Evolutionary conservation across 805 yeast species (phyloP), one percentile per base, ranked within the genome.

Genomic region (Candida andamanensis): DNA sequence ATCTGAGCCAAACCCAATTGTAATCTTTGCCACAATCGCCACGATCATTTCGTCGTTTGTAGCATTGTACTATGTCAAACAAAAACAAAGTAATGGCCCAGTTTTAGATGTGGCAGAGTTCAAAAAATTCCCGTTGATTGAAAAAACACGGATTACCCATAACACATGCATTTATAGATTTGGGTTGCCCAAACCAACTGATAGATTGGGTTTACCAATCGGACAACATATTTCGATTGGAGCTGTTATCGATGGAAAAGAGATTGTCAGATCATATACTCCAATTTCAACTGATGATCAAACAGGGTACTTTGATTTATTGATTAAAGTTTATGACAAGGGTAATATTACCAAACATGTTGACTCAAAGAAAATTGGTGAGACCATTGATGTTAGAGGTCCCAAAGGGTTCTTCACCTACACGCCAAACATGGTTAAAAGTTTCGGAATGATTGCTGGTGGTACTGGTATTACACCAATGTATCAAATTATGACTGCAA

Each of bases 381-480:
- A 89, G 47, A 53, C 69, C 24, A 78, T 87, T 47, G 76, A 74
- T 30, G 81, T 86, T 37, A 74, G 83, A 53, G 95, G 97, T 17
- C 97, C 97, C 47, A 85, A 84, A 62, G 97, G 97, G 6, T 76
- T 76, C 50, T 86, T 84, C 69, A 72, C 78, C 40, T 89, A 89
- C 63, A 67, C 76, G 32, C 86, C 94, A 46, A 85, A 84, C 61
- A 78, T 81, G 78, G 78, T 74, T 36, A 64, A 70, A 37, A 70
- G 73, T 39, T 69, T 89, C 38, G 86, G 82, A 33, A 89, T 89
- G 97, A 78, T 90, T 44, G 95, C 95, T 25, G 97, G 97, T 46
- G 97, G 97, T 51, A 85, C 97, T 23, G 97, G 97, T 56, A 82
- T 87, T 50, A 82, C 96, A 6, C 96, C 96, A 55, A 87, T 87